Percentiles rank a stretch among this genome's conserved stretches.
phyloP scores from a whole-genome alignment of 2,329 filamentous ascomycete genomes.

The Dendrostoma leiphaemia region DNA sequence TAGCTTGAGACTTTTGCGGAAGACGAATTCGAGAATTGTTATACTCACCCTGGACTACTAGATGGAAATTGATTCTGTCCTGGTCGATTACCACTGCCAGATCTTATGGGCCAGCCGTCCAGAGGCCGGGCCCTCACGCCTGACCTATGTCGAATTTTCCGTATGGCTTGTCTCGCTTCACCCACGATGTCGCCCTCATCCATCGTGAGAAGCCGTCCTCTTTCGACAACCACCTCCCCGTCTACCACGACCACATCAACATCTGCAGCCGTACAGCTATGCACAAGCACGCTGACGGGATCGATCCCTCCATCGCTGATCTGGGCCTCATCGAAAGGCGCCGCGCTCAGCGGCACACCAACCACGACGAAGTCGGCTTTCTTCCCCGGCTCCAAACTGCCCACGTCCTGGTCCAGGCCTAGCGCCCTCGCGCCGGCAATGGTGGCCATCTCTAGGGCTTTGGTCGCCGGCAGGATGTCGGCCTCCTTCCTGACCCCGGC shows the following conservation, averaged over 20 bases:
- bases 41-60: too few relatives aligned
- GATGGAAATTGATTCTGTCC: too few relatives aligned
- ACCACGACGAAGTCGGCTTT: conserved; percentile 40
- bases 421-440: conserved; percentile 48
- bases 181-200: conserved; percentile 25
- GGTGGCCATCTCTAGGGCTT: conserved; percentile 49
- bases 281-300: conserved; percentile 34
- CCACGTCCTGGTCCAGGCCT: conserved; percentile 37
- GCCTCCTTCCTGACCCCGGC: conserved; percentile 42
- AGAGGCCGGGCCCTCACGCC: too few relatives aligned
- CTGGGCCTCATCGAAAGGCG: conserved; percentile 21
- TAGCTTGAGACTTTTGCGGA: too few relatives aligned
- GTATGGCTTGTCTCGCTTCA: too few relatives aligned
- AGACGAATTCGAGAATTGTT: too few relatives aligned
- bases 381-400: conserved; percentile 40
- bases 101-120: too few relatives aligned
- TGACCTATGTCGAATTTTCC: too few relatives aligned
- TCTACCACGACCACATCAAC: conserved; percentile 27
- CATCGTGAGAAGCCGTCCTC: conserved; percentile 22
- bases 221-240: conserved; percentile 24
- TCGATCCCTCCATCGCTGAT: conserved; percentile 30
- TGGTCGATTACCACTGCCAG: too few relatives aligned
- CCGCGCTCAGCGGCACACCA: too few relatives aligned
- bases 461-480: conserved; percentile 39
- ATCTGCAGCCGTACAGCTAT: conserved; percentile 23